Percentiles rank a stretch among this genome's conserved stretches.
These are phyloP conservation scores for Suhomyces atakaporum DNA, from an alignment of 1,139 yeast genomes.

Conservation along the genomic window DNA sequence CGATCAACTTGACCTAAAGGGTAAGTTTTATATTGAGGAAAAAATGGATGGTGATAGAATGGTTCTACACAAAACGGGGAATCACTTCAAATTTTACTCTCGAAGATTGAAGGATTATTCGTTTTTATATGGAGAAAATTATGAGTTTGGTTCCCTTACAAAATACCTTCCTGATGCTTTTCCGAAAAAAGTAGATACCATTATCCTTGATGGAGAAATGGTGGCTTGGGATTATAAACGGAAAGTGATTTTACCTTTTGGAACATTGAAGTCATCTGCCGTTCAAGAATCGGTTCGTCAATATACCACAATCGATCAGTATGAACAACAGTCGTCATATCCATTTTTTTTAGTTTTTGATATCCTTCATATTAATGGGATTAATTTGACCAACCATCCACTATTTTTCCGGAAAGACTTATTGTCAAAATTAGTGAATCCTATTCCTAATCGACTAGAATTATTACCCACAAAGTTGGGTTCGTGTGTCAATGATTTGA, in stretches of 20 bases:
- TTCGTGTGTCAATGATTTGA: conserved; percentile 52
- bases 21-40: conserved; percentile 76
- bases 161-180: conserved; percentile 51
- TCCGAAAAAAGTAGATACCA: conserved; percentile 40
- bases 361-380: conserved; percentile 66
- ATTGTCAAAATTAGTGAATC: conserved; percentile 48
- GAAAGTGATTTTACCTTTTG: conserved; percentile 70
- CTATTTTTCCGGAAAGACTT: conserved; percentile 58
- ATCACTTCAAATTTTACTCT: conserved; percentile 59
- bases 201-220: conserved; percentile 92
- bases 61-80: conserved; percentile 61
- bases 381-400: conserved; percentile 55
- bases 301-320: conserved; percentile 41
- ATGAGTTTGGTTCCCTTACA: conserved; percentile 62
- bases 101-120: conserved; percentile 76
- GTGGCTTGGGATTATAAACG: conserved; percentile 75
- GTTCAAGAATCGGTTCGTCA: conserved; percentile 50
- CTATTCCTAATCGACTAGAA: conserved; percentile 57
- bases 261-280: conserved; percentile 74
- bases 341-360: conserved; percentile 78
- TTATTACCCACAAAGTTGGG: conserved; percentile 51
- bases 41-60: conserved; percentile 94
- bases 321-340: conserved; percentile 42
- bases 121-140: conserved; percentile 66
- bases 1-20: conserved; percentile 17